A percentile compares a stretch with the other conserved stretches of the same genome.
phyloP scores from a whole-genome alignment of 805 yeast genomes.

The Metschnikowia proteae region DNA sequence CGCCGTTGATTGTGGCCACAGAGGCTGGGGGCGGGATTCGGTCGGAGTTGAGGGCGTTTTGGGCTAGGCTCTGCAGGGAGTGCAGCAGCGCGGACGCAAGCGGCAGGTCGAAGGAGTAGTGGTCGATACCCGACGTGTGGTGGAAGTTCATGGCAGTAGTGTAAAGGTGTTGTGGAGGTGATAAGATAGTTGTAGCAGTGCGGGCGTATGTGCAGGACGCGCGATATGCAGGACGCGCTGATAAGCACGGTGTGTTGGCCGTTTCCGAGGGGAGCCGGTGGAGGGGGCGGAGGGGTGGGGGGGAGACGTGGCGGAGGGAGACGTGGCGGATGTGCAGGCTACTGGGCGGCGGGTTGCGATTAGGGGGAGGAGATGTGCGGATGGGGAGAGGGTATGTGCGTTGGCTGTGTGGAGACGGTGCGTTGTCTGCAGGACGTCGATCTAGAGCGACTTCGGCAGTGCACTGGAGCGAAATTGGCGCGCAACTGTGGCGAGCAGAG shows the following conservation, averaged over 20 bases:
- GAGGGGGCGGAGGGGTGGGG: too few species aligned
- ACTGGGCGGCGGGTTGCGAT: too few species aligned
- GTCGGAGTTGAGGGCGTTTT: slow-evolving; percentile 10
- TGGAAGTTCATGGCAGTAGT: slow-evolving; percentile 4
- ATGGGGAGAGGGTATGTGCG: too few species aligned
- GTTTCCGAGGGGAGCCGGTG: not conserved
- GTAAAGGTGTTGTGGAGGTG: slow-evolving; percentile 2
- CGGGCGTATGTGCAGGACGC: not conserved
- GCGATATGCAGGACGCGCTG: not conserved
- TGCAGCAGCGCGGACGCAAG: not conserved
- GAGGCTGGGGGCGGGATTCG: slow-evolving; percentile 19
- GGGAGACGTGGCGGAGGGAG: too few species aligned
- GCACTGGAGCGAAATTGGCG: too few species aligned
- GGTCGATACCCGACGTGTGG: not conserved
- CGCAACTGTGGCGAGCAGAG: too few species aligned
- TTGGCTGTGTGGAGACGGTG: too few species aligned
- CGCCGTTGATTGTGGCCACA: slow-evolving; percentile 15
- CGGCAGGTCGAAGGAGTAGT: slow-evolving; percentile 1
- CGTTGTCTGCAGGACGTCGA: too few species aligned
- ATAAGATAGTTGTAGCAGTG: not conserved
- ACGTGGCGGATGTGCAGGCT: not conserved
- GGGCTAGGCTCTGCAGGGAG: not conserved
- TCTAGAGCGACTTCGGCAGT: too few species aligned
- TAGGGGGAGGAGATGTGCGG: too few species aligned
- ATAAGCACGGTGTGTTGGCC: not conserved